Base-by-base conservation (phyloP, 1,139 yeast genomes). In the Suhomyces choctaworum region DNA sequence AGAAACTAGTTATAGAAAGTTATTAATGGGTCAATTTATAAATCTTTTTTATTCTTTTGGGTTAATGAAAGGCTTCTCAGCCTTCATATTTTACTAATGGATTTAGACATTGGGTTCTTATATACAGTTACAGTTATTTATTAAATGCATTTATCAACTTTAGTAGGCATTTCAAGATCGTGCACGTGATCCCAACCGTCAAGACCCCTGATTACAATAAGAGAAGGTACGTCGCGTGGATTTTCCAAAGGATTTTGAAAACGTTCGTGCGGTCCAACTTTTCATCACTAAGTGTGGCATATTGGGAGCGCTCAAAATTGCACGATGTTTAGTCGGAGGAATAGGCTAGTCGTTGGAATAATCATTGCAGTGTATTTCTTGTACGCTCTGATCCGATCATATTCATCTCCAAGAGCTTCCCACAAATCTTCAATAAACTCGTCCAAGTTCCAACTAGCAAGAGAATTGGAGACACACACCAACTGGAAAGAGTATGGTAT, bases 81-180 rank as follows among this genome's bases (percentile, higher is more conserved):
- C 39, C 41, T 45, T 27, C 27, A 40, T 44, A 45, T 42, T 36
- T 42, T 42, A 41, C 40, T 43, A 36, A 54, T 50, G 62, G 69
- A 61, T 62, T 64, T 64, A 64, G 70, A 64, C 70, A 60, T 63
- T 59, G 69, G 65, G 64, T 56, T 57, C 47, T 43, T 52, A 50
- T n/a, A n/a, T n/a, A n/a, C n/a, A n/a, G n/a, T 53, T 48, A 56
- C 46, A 50, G 54, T 41, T 39, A 33, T 39, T 40, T 45, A 34
- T 37, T 32, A 34, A 34, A 32, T 37, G 39, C 39, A 39, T 21
- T 28, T 13, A 21, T 19, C 8, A 7, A 19, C 17, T 12, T 16
- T 27, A 26, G 28, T 4, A 7, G 11, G 6, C 25, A 5, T 11
- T 11, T n/a, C n/a, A n/a, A n/a, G 3, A 3, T n/a, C 3, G 11